Percentiles rank a stretch among this genome's conserved stretches.
Conservation (phyloP, 2,329 filamentous ascomycete genomes). For the Sordariomycetes sp. region DNA sequence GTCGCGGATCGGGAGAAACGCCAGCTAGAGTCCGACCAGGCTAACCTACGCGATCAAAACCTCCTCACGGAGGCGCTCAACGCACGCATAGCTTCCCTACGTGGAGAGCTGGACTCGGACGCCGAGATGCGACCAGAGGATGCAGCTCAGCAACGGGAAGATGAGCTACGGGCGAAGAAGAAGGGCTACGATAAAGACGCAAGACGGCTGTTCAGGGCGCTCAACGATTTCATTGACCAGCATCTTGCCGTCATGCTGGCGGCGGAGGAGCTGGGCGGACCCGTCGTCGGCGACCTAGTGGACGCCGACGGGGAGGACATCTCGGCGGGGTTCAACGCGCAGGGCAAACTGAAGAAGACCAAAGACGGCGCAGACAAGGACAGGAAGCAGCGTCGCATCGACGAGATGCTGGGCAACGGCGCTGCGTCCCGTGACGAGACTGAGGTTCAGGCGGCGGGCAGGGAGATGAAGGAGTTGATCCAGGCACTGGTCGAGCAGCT, state of each 20-base stretch:
- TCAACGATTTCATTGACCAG: conserved; percentile 63
- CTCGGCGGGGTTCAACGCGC: conserved; percentile 49
- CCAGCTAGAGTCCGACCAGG: conserved; percentile 40
- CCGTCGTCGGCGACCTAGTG: conserved; percentile 67
- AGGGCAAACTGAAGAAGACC: conserved; percentile 44
- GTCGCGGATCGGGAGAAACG: conserved; percentile 32
- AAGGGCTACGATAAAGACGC: conserved; percentile 52
- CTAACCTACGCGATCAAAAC: conserved; percentile 43
- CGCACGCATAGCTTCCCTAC: conserved; percentile 50
- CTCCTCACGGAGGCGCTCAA: conserved; percentile 43
- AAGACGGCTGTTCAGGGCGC: conserved; percentile 47
- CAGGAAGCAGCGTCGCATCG: conserved; percentile 50
- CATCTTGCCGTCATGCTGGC: conserved; percentile 68
- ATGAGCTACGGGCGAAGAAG: conserved; percentile 50
- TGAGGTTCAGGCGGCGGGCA: conserved; percentile 39
- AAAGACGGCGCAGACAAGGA: conserved; percentile 32
- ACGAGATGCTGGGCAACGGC: conserved; percentile 49
- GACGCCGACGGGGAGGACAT: conserved; percentile 53
- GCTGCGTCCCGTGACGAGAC: conserved; percentile 17
- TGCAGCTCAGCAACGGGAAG: conserved; percentile 52
- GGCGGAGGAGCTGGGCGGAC: conserved; percentile 74
- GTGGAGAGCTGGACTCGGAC: conserved; percentile 44
- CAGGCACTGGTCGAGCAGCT: conserved; percentile 53
- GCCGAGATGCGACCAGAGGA: conserved; percentile 52
- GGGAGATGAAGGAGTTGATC: conserved; percentile 50